Evolutionary conservation across 768 basidiomycete genomes (phyloP), one percentile per base, ranked within the genome.

Genomic region (Holtermanniella nyarrowii): DNA sequence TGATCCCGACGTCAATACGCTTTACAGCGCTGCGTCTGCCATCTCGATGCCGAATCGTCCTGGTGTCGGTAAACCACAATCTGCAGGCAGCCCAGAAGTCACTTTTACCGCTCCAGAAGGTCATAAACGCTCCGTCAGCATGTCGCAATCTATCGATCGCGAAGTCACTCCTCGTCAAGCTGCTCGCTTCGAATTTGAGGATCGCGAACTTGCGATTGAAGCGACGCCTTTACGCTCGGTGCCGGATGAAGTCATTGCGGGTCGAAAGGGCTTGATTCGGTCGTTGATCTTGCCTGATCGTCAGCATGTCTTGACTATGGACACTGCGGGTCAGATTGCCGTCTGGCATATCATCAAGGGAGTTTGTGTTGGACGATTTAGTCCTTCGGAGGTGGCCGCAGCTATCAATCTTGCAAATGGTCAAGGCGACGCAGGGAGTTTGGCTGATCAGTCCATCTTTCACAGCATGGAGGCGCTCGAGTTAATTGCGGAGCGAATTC

Each of bases 261-360:
- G 93, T 1, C 61, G 72, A 18, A 77, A 80, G 55, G 93, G 93
- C 3, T 78, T 96, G 21, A 83, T 95, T 45, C 78, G 91, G 26
- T 83, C 81, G 5, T 74, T 86, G 40, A 75, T 93, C 44, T 73
- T 97, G 40, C 95, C 88, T 69, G 88, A 96, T 65, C 78, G 87
- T 53, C 76, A 88, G 58, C 90, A 96, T 64, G 88, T 85, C 18
- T 74, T 99, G 42, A 89, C 88, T 0, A 83, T 95, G 40, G 85
- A 96, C 64, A 93, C 88, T 0, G 77, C 79, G 1, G 89, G 90
- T 4, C 82, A 86, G 60, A 83, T 96, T 11, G 86, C 84, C 0
- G 83, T 88, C 5, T 99, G 93, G 93, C 85, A 97, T 73, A 80
- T 99, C 52, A 78, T 90, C 11, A 77, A 82, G 1, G 83, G 84